These are phyloP conservation scores for Haberlea rhodopensis DNA, from an alignment of 257 asterid species.

Conservation along the genomic window DNA sequence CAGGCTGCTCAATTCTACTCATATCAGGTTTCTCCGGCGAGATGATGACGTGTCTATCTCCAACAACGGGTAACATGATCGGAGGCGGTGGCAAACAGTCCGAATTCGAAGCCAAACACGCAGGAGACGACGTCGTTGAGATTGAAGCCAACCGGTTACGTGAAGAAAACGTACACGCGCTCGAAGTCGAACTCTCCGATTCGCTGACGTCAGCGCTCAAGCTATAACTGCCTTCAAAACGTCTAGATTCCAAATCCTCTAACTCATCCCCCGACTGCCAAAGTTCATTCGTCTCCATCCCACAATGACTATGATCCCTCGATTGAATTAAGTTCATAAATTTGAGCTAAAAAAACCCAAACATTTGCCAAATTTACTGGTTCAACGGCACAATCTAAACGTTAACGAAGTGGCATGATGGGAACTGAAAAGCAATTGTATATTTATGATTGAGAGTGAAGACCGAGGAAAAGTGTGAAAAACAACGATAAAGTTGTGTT, in stretches of 20 bases:
- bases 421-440: not conserved
- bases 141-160: constrained; percentile 27
- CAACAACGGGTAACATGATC: constrained; percentile 63
- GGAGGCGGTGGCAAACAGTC: constrained; percentile 51
- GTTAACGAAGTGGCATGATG: not conserved
- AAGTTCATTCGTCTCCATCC: constrained; percentile 33
- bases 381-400: not conserved
- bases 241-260: constrained; percentile 49
- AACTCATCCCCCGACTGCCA: constrained; percentile 48
- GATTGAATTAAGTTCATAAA: not conserved
- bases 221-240: constrained; percentile 59
- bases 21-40: constrained; percentile 42
- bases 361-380: not conserved
- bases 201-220: constrained; percentile 90
- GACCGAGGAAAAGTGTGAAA: constrained; percentile 16
- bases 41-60: constrained; percentile 53
- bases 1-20: constrained; percentile 37
- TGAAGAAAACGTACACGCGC: constrained; percentile 55
- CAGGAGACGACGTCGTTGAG: constrained; percentile 35
- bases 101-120: constrained; percentile 26
- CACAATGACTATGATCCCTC: not conserved
- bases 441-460: constrained; percentile 28
- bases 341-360: not conserved
- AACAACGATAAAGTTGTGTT: constrained; percentile 19
- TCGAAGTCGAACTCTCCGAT: constrained; percentile 73